Conservation (phyloP, 202 grass and related monocot genomes). For the Eragrostis tef region DNA sequence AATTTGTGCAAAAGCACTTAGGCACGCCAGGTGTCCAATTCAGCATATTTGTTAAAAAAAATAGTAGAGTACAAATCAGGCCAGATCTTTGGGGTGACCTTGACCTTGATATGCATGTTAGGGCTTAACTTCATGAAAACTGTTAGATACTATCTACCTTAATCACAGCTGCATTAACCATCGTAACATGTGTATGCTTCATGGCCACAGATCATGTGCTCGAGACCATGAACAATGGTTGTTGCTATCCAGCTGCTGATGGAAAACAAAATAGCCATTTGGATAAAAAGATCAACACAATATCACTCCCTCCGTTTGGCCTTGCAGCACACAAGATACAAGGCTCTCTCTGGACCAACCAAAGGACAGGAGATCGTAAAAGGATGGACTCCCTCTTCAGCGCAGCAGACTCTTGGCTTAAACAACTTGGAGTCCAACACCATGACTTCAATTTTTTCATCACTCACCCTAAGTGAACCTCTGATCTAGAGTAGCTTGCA, state of each 20-base stretch:
- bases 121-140: constrained; percentile 7
- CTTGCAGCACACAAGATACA: constrained; percentile 71
- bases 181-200: constrained; percentile 13
- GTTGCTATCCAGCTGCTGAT: constrained; percentile 15
- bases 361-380: constrained; percentile 59
- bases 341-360: constrained; percentile 76
- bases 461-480: constrained; percentile 62
- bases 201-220: constrained; percentile 46
- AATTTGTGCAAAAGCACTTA: constrained; percentile 46
- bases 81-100: constrained; percentile 27
- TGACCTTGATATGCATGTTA: constrained; percentile 32
- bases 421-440: constrained; percentile 70
- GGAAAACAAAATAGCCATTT: constrained; percentile 49
- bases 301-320: constrained; percentile 72
- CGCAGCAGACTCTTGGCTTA: constrained; percentile 77
- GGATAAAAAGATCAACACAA: constrained; percentile 44
- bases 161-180: neutral
- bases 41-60: neutral
- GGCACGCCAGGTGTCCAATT: constrained; percentile 34
- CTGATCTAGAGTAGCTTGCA: constrained; percentile 38
- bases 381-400: constrained; percentile 55
- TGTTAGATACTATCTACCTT: constrained; percentile 25
- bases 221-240: constrained; percentile 40
- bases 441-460: constrained; percentile 93
- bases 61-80: constrained; percentile 36